These are phyloP conservation scores for Lunularia cruciata DNA, from an alignment of 225 moss, liverwort and hornwort species.

Conservation along the genomic window DNA sequence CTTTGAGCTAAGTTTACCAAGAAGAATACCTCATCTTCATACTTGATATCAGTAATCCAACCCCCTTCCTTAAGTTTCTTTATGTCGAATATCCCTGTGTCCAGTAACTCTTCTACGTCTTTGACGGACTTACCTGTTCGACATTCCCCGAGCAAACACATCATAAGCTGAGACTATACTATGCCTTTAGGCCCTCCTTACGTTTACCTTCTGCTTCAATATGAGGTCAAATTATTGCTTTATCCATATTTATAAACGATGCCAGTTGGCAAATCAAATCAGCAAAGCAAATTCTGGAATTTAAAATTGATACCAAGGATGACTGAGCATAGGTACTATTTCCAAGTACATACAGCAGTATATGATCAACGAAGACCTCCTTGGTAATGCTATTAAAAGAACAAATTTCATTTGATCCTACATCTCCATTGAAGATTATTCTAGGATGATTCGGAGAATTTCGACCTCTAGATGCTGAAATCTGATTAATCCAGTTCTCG, in stretches of 20 bases:
- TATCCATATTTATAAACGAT: background rate
- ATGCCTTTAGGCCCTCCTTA: background rate
- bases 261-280: too few species aligned
- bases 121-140: conserved; percentile 65
- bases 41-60: conserved; percentile 93
- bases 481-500: conserved; percentile 71
- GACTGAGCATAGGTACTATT: background rate
- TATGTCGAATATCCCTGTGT: conserved; percentile 72
- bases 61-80: conserved; percentile 74
- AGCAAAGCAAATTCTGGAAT: too few species aligned
- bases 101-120: conserved; percentile 78
- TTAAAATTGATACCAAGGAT: too few species aligned
- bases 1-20: too few species aligned
- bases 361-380: background rate
- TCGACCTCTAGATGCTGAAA: conserved; percentile 71
- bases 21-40: conserved; percentile 81
- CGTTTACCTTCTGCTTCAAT: too few species aligned
- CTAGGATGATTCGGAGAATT: background rate
- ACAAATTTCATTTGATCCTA: too few species aligned
- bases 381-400: too few species aligned
- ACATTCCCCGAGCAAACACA: background rate
- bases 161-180: too few species aligned
- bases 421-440: too few species aligned
- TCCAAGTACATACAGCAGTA: background rate
- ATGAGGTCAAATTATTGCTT: too few species aligned